Base-by-base conservation (phyloP, 2,329 filamentous ascomycete genomes). In the Decorospora gaudefroyi region DNA sequence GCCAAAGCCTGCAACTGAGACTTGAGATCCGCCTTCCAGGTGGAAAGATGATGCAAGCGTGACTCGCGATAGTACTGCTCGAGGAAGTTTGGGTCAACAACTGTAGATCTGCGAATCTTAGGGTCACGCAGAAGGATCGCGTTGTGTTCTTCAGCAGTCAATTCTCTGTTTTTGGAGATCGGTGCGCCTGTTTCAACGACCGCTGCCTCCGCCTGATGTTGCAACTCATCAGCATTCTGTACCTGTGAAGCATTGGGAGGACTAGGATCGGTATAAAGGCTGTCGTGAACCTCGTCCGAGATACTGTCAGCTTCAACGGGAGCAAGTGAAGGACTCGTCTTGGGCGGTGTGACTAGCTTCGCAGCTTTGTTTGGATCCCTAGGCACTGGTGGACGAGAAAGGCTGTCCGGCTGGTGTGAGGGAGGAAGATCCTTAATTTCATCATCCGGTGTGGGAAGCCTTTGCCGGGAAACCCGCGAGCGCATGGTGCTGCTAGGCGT, bases 11-110 rank as follows among this genome's bases (percentile, higher is more conserved):
- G 92, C 64, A 99, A 84, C 59, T 87, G 85, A 0, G 90, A 85
- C 69, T 97, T 99, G 3, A 99, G 74, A 47, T 95, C 88, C 1
- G 92, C 88, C 75, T 97, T 99, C 95, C 93, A 97, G 1, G 89
- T 90, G 0, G 92, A 96, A 0, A 99, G 75, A 65, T 99, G 93
- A 69, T 99, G 95, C 13, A 99, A 77, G 16, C 93, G 86, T 49
- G 92, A 97, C 71, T 97, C 91, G 4, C 90, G 87, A 65, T 97
- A 99, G 64, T 89, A 99, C 50, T 97, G 91, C 53, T 92, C 87
- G 1, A 99, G 76, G 49, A 99, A 99, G 23, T 93, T 85, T 0
- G 95, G 93, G 55, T 99, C 95, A 6, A 90, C 88, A 1, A 90
- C 90, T 1, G 91, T 95, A 0, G 90, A 90, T 62, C 95, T 93